Evolutionary conservation across 495 filamentous ascomycete species (phyloP).

Genomic region (Neurospora sublineolata): DNA sequence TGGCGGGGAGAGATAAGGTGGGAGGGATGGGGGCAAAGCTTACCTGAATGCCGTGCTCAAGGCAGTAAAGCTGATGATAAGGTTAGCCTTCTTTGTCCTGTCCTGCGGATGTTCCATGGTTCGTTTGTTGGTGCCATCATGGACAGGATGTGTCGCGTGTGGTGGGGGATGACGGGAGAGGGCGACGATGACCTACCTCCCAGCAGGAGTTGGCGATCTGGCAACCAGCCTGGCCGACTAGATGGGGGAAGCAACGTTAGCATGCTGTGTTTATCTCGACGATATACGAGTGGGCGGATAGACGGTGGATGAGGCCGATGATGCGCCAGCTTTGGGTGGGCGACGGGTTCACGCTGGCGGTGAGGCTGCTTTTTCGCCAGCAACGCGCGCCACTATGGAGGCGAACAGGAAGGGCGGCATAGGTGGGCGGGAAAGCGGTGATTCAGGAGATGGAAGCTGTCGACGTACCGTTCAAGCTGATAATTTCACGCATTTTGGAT

Average conservation of each 20-base stretch:
- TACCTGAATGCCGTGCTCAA: conserved; percentile 99
- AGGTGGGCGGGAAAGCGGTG: background rate
- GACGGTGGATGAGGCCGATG: conserved; percentile 1
- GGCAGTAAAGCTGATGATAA: conserved; percentile 79
- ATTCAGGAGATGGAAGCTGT: background rate
- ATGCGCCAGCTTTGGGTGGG: background rate
- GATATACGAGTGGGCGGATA: background rate
- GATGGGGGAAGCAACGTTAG: conserved; percentile 30
- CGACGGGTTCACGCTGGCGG: conserved; percentile 15
- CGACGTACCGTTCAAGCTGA: conserved; percentile 92
- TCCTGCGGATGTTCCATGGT: background rate
- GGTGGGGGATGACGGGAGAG: background rate
- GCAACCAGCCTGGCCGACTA: conserved; percentile 99
- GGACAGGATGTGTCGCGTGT: background rate
- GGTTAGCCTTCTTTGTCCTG: conserved; percentile 10
- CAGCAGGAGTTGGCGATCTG: conserved; percentile 99
- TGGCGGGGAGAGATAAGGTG: conserved; percentile 6
- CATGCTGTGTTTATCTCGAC: conserved; percentile 5
- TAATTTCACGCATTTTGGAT: conserved; percentile 92
- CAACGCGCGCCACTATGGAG: conserved; percentile 19
- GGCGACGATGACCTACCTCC: conserved; percentile 65
- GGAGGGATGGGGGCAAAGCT: conserved; percentile 24
- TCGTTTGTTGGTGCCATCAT: background rate
- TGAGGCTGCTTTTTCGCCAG: conserved; percentile 8
- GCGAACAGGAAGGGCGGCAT: background rate